Conservation (phyloP, 495 filamentous ascomycete genomes). For the Tuber aestivum region DNA sequence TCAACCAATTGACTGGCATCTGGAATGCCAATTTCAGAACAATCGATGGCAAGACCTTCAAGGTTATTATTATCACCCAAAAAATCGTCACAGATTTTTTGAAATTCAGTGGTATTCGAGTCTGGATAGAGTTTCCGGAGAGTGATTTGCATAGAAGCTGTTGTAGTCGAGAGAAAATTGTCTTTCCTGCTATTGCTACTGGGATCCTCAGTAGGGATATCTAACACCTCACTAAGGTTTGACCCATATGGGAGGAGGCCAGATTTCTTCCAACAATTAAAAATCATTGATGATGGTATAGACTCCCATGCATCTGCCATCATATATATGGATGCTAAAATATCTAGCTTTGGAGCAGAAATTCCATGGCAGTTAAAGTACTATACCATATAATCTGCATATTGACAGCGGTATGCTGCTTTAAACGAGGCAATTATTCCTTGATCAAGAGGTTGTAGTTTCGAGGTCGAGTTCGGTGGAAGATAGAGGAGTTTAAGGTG, state of each 20-base stretch:
- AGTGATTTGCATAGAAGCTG: background rate
- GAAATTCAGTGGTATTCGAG: background rate
- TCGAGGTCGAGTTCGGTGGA: conserved; percentile 28
- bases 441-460: conserved; percentile 25
- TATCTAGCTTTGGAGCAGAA: background rate
- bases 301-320: background rate
- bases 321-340: background rate
- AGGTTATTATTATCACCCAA: background rate
- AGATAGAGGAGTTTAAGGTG: conserved; percentile 34
- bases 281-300: background rate
- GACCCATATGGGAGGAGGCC: background rate
- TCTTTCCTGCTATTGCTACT: background rate
- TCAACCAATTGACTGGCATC: background rate
- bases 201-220: background rate
- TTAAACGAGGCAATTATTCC: conserved; percentile 30
- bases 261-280: background rate
- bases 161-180: background rate
- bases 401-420: conserved; percentile 26
- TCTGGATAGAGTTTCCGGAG: background rate
- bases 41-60: background rate
- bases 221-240: too few relatives aligned
- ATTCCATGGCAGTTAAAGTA: background rate
- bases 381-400: conserved; percentile 15
- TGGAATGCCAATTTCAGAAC: background rate
- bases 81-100: background rate